Conservation (phyloP, 306 rosid species). For the Pachyrhizus erosus region DNA sequence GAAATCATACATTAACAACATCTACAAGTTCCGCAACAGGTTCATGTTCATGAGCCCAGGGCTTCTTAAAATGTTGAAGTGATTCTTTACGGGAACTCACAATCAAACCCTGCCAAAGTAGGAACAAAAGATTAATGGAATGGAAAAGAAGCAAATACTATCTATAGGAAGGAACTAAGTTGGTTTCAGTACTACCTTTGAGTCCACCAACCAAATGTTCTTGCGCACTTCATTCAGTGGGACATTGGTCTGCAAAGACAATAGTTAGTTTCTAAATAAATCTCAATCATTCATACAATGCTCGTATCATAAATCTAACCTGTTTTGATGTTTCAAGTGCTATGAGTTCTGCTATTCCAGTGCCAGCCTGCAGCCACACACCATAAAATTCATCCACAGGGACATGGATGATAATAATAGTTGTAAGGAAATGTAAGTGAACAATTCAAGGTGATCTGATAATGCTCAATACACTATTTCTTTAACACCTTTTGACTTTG, state of each 20-base stretch:
- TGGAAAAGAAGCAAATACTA: conserved; percentile 29
- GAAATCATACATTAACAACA: conserved; percentile 66
- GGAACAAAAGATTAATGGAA: conserved; percentile 32
- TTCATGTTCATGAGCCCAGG: conserved; percentile 95
- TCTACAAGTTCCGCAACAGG: conserved; percentile 65
- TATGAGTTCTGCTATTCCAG: conserved; percentile 96
- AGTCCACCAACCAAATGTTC: conserved; percentile 90
- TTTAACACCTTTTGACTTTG: neutral
- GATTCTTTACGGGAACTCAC: conserved; percentile 85
- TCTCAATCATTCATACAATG: conserved; percentile 24
- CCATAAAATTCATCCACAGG: conserved; percentile 32
- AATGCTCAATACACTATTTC: neutral
- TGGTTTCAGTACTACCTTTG: conserved; percentile 65
- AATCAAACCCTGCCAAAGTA: conserved; percentile 76
- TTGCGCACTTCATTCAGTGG: conserved; percentile 86
- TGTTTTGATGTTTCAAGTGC: conserved; percentile 93
- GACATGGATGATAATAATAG: too few relatives aligned
- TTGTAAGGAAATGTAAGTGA: neutral
- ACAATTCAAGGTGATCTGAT: conserved; percentile 14
- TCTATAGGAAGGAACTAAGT: conserved; percentile 10
- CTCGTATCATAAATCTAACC: conserved; percentile 51
- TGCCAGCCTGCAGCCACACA: conserved; percentile 88
- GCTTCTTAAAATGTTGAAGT: conserved; percentile 94
- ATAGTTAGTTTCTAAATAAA: conserved; percentile 33
- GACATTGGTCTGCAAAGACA: conserved; percentile 70